Percentiles rank a stretch among this genome's conserved stretches.
These are phyloP conservation scores for Echites panduratus DNA, from an alignment of 257 asterid genomes.

Conservation along the genomic window DNA sequence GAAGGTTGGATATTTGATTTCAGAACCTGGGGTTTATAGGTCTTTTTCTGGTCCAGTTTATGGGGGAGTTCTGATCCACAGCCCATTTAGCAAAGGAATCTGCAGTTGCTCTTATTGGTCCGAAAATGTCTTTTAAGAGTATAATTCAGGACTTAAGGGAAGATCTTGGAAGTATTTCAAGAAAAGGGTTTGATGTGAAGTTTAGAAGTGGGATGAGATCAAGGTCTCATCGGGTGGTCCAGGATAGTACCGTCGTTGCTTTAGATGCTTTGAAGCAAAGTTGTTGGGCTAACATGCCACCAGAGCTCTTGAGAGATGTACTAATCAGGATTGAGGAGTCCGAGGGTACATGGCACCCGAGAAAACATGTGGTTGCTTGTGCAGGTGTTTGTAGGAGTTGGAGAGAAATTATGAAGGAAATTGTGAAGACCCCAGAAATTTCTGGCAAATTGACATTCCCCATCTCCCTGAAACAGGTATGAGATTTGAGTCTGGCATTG, in stretches of 20 bases:
- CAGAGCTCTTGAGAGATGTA: constrained; percentile 90
- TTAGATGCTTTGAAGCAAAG: constrained; percentile 84
- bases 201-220: constrained; percentile 29
- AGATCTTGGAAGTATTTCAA: constrained; percentile 39
- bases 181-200: constrained; percentile 36
- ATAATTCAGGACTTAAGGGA: constrained; percentile 39
- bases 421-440: constrained; percentile 53
- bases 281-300: constrained; percentile 91
- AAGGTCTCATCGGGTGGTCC: constrained; percentile 38
- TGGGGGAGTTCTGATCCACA: neutral
- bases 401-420: constrained; percentile 86
- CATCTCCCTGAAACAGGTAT: constrained; percentile 89
- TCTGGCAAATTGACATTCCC: constrained; percentile 79
- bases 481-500: neutral
- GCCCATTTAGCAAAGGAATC: neutral
- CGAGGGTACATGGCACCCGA: constrained; percentile 61
- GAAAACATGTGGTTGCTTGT: constrained; percentile 83
- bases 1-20: constrained; percentile 4
- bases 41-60: no score
- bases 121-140: constrained; percentile 33
- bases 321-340: constrained; percentile 72
- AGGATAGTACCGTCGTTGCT: constrained; percentile 37
- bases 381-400: constrained; percentile 97
- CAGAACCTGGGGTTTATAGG: neutral
- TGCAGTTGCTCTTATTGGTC: neutral